Conservation (phyloP, 2,329 filamentous ascomycete species). For the Exophiala viscosa region DNA sequence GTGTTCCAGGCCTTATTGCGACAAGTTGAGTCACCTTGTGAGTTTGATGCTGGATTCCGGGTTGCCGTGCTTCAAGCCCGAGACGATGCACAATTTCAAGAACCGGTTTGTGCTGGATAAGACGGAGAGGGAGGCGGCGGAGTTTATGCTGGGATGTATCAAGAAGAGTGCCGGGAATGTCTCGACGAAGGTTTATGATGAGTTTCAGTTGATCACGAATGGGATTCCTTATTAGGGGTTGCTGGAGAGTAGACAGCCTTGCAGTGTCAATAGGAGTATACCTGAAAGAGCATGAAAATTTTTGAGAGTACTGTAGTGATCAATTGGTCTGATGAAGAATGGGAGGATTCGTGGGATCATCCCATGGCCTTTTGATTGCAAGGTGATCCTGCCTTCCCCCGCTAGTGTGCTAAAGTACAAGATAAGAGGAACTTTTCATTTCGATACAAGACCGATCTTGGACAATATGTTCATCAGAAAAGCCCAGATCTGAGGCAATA, state of each 20-base stretch:
- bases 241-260: neutral
- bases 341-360: too few species aligned
- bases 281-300: too few species aligned
- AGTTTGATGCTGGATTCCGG: conserved; percentile 94
- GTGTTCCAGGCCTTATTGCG: conserved; percentile 76
- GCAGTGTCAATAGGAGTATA: too few species aligned
- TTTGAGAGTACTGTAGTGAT: too few species aligned
- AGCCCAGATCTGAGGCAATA: conserved; percentile 44
- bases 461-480: conserved; percentile 27
- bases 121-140: conserved; percentile 86
- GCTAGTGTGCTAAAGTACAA: too few species aligned
- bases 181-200: conserved; percentile 92
- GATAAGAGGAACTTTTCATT: conserved; percentile 1
- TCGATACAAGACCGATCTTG: conserved; percentile 23
- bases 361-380: too few species aligned
- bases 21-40: conserved; percentile 86
- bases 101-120: conserved; percentile 91
- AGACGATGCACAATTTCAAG: conserved; percentile 87
- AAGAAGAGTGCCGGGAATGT: conserved; percentile 87
- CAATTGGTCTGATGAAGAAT: too few species aligned
- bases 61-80: conserved; percentile 94
- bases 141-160: conserved; percentile 86
- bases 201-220: conserved; percentile 95
- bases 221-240: conserved; percentile 78
- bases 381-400: too few species aligned